phyloP scores from a whole-genome alignment of 768 basidiomycete genomes.

The Phylloporus sp. region DNA sequence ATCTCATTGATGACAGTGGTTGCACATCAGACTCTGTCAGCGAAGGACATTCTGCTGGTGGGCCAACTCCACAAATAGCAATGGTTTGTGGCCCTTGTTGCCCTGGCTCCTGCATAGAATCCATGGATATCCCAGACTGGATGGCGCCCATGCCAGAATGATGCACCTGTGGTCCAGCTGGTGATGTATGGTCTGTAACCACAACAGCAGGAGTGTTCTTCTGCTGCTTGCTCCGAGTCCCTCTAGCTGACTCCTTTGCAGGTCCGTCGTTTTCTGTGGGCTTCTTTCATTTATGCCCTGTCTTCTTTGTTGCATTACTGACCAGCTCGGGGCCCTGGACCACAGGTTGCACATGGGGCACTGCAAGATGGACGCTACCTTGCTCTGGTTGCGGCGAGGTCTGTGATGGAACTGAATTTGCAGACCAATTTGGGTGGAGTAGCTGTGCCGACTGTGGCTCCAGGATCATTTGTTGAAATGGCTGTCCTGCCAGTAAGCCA shows the following conservation, averaged over 20 bases:
- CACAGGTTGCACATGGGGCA: no score
- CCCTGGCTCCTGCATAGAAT: background rate
- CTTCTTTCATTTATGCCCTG: background rate
- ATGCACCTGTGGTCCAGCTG: background rate
- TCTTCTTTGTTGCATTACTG: background rate
- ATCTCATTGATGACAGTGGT: background rate
- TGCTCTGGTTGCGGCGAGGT: background rate
- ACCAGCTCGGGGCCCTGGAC: background rate
- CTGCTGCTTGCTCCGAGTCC: background rate
- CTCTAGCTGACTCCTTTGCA: background rate
- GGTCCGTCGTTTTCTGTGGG: background rate
- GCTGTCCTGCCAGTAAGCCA: background rate
- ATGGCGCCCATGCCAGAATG: no score
- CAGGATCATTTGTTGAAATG: background rate
- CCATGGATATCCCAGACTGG: no score
- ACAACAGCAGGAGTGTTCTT: background rate
- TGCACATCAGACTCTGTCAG: background rate
- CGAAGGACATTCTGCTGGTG: background rate
- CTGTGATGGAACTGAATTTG: background rate
- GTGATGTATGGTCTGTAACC: background rate
- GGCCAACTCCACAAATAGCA: background rate
- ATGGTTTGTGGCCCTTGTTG: background rate
- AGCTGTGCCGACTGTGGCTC: background rate
- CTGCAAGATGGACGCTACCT: background rate
- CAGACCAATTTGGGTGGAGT: background rate